Conservation (phyloP, 805 yeast species). For the Starmerella scarabaei region DNA sequence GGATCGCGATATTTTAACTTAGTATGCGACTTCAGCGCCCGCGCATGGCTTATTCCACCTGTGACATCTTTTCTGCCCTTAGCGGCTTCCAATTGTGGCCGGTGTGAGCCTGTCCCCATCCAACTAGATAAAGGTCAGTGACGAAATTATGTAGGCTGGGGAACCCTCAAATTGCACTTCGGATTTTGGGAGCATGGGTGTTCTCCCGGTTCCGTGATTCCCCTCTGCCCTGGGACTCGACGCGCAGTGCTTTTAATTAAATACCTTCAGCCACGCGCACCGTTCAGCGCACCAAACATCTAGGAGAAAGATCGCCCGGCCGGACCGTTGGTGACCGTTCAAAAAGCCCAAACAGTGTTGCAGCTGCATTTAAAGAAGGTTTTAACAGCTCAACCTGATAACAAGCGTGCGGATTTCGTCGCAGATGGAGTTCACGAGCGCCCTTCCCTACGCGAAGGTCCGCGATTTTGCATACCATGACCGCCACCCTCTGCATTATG, state of each 20-base stretch:
- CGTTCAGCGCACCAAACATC: no score
- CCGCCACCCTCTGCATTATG: slow-evolving; percentile 58
- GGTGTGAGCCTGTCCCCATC: slow-evolving; percentile 20
- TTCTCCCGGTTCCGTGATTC: no score
- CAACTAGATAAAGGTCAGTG: neutral
- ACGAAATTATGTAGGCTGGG: no score
- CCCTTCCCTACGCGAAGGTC: slow-evolving; percentile 35
- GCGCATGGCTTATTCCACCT: slow-evolving; percentile 18
- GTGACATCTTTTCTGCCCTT: slow-evolving; percentile 13
- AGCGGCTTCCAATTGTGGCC: slow-evolving; percentile 21
- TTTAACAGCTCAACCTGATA: no score
- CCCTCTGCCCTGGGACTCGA: neutral
- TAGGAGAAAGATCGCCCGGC: no score
- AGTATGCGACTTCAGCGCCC: slow-evolving; percentile 18
- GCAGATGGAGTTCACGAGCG: slow-evolving; percentile 25
- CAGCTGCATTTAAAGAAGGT: no score
- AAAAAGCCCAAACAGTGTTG: no score
- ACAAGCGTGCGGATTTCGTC: no score
- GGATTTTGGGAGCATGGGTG: no score
- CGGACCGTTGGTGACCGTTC: no score
- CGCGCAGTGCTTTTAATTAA: slow-evolving; percentile 1
- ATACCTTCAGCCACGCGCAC: slow-evolving; percentile 1
- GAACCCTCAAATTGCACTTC: no score
- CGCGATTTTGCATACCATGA: slow-evolving; percentile 74
- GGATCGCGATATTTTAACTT: slow-evolving; percentile 15